Evolutionary conservation across 225 moss, liverwort and hornwort genomes (phyloP).

Genomic region (Polytrichum commune): DNA sequence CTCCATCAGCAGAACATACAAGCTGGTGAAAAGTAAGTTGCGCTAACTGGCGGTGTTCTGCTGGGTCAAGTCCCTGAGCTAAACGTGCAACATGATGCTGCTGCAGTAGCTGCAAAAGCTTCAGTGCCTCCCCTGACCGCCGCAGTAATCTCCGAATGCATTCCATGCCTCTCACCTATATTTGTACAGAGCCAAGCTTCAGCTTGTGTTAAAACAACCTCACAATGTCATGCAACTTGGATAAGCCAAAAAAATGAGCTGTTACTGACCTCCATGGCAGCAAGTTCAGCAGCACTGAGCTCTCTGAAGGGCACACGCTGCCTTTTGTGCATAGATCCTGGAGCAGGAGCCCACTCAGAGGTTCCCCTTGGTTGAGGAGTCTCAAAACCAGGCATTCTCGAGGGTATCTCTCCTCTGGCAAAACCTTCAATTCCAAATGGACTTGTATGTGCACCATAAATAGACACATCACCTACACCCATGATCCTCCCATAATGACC

Average conservation of each 20-base stretch:
- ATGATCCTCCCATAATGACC: constrained; percentile 90
- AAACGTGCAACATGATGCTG: constrained; percentile 93
- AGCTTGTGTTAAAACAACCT: neutral
- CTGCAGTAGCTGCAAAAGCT: constrained; percentile 85
- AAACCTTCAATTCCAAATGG: constrained; percentile 74
- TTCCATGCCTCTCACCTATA: constrained; percentile 95
- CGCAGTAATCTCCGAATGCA: constrained; percentile 87
- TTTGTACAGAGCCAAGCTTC: neutral
- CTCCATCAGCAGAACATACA: constrained; percentile 88
- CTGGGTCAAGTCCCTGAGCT: constrained; percentile 75
- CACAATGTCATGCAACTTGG: neutral
- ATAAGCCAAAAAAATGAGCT: neutral
- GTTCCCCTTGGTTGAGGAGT: constrained; percentile 64
- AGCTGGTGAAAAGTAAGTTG: constrained; percentile 94
- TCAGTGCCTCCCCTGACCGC: constrained; percentile 92
- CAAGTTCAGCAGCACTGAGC: constrained; percentile 75
- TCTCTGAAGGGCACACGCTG: constrained; percentile 75
- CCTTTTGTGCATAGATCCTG: constrained; percentile 67
- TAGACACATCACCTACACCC: constrained; percentile 74
- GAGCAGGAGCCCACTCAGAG: constrained; percentile 43
- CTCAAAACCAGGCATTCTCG: constrained; percentile 70
- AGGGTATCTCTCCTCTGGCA: constrained; percentile 64
- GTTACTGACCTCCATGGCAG: constrained; percentile 86
- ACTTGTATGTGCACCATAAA: constrained; percentile 67
- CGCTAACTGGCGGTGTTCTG: constrained; percentile 56